Conservation (phyloP, 352 stramenopile genomes). For the Globisporangium heterothallicum region DNA sequence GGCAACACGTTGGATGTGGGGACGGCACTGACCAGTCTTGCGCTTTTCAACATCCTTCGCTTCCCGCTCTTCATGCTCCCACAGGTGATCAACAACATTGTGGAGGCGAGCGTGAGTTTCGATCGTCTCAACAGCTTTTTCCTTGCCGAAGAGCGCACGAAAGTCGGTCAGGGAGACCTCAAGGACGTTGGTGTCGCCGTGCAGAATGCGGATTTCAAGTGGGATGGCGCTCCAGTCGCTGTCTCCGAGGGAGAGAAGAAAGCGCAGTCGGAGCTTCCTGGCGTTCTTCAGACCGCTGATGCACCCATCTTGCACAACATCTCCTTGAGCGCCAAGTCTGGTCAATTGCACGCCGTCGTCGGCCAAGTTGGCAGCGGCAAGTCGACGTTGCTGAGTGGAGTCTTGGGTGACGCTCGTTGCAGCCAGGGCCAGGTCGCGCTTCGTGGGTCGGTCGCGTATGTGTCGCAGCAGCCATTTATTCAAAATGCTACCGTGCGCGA, state of each 20-base stretch:
- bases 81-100: constrained; percentile 91
- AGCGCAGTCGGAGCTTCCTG: constrained; percentile 32
- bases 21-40: constrained; percentile 89
- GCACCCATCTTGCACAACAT: constrained; percentile 47
- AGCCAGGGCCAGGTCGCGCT: constrained; percentile 48
- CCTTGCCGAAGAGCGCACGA: constrained; percentile 58
- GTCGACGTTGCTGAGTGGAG: constrained; percentile 62
- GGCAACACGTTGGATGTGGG: constrained; percentile 91
- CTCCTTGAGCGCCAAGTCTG: constrained; percentile 56
- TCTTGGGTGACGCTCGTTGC: constrained; percentile 55
- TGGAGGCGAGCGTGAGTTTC: constrained; percentile 81
- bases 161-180: constrained; percentile 77
- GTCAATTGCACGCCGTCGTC: constrained; percentile 58
- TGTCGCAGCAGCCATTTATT: constrained; percentile 94
- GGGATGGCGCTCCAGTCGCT: constrained; percentile 37
- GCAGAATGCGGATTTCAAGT: constrained; percentile 59
- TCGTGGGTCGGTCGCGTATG: constrained; percentile 89
- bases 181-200: constrained; percentile 48
- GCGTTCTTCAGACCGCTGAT: constrained; percentile 4
- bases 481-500: constrained; percentile 93
- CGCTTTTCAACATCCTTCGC: constrained; percentile 93
- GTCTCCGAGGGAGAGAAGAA: constrained; percentile 16
- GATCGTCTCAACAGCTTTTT: constrained; percentile 66
- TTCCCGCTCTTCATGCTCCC: constrained; percentile 96
- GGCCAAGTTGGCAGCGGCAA: constrained; percentile 61